Evolutionary conservation across 1,284 basidiomycete species (phyloP).

Genomic region (Trametes versicolor): DNA sequence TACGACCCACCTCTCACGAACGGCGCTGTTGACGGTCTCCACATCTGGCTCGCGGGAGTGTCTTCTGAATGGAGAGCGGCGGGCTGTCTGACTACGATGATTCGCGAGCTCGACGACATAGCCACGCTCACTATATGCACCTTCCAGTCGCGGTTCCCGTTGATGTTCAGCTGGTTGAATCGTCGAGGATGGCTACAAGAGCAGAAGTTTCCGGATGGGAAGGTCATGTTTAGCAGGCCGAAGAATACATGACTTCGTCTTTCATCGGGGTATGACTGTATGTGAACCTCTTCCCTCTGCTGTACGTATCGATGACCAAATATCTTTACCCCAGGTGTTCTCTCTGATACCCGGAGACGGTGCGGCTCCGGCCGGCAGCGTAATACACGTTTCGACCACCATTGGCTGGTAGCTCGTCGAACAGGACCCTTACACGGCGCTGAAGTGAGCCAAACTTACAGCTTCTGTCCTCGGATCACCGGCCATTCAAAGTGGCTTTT

Average conservation of each 20-base stretch:
- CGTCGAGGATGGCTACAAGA: slow-evolving; percentile 39
- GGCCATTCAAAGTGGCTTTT: background rate
- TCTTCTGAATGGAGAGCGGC: slow-evolving; percentile 34
- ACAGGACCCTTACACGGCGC: no score
- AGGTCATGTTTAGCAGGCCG: slow-evolving; percentile 37
- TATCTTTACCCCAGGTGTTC: background rate
- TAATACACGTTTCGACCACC: background rate
- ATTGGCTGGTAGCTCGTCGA: no score
- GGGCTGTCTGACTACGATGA: slow-evolving; percentile 39
- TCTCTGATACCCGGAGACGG: background rate
- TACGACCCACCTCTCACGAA: slow-evolving; percentile 33
- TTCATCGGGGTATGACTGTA: background rate
- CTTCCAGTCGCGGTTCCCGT: slow-evolving; percentile 36
- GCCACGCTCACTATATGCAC: slow-evolving; percentile 40
- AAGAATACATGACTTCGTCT: background rate
- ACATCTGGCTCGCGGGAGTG: slow-evolving; percentile 44
- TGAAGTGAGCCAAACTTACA: no score
- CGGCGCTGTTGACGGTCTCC: slow-evolving; percentile 32
- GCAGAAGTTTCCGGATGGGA: slow-evolving; percentile 36
- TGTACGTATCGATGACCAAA: background rate
- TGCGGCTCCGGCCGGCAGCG: background rate
- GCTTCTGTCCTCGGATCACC: background rate
- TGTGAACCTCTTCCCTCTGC: no score
- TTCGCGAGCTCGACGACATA: slow-evolving; percentile 28
- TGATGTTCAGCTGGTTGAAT: slow-evolving; percentile 43